Percentiles rank a stretch among this genome's conserved stretches.
Conservation (phyloP, 2,329 filamentous ascomycete species). For the Aspergillus intermedius region DNA sequence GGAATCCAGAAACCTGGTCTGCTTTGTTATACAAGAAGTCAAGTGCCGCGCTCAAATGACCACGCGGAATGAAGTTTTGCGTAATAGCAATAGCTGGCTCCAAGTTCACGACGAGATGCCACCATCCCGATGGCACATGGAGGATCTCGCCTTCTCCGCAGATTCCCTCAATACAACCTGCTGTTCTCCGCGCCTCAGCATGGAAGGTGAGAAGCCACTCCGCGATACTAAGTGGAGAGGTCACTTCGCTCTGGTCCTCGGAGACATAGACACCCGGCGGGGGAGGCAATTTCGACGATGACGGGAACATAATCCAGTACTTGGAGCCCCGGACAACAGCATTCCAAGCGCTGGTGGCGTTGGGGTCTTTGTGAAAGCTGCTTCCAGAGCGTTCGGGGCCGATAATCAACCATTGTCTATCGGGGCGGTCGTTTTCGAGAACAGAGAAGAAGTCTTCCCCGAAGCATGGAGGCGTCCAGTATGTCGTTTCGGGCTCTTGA, state of each 20-base stretch:
- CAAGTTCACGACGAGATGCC: conserved; percentile 90
- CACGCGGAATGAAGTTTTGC: conserved; percentile 84
- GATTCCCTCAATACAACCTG: conserved; percentile 78
- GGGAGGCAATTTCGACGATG: conserved; percentile 52
- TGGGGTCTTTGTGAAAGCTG: conserved; percentile 84
- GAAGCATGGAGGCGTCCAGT: conserved; percentile 79
- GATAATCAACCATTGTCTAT: conserved; percentile 87
- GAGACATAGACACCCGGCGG: conserved; percentile 90
- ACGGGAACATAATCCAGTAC: conserved; percentile 98
- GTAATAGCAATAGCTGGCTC: conserved; percentile 81
- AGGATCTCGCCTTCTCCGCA: conserved; percentile 79
- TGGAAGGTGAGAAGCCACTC: conserved; percentile 94
- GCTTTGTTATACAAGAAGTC: conserved; percentile 74
- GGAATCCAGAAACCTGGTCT: conserved; percentile 83
- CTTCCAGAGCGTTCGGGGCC: conserved; percentile 81
- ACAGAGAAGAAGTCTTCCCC: conserved; percentile 79
- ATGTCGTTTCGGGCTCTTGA: conserved; percentile 48
- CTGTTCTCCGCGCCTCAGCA: conserved; percentile 65
- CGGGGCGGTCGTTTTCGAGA: conserved; percentile 69
- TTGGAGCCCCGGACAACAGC: conserved; percentile 83
- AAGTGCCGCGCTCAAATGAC: conserved; percentile 67
- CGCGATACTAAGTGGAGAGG: conserved; percentile 88
- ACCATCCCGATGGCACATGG: conserved; percentile 92
- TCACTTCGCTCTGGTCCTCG: conserved; percentile 84
- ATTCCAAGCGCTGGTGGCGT: conserved; percentile 77